Base-by-base conservation (phyloP, 169 alveolate species). In the Plasmodium coatneyi region DNA sequence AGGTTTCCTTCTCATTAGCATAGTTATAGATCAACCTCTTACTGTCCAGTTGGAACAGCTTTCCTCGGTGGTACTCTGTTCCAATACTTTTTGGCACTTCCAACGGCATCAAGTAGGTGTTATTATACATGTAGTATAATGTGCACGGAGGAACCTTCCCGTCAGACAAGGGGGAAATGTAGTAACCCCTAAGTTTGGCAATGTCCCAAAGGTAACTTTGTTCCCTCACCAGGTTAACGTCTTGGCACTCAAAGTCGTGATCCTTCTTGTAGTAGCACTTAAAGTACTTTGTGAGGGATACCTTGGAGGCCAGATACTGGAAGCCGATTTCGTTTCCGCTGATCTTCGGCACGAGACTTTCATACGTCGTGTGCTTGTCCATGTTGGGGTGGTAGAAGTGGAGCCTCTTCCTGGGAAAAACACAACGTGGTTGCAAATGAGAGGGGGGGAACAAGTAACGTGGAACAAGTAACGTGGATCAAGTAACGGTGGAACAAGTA, bases 271-370 rank as follows among this genome's bases (percentile, higher is more conserved):
- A 86, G 2, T 19, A 34, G 30, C 93, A 86, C 14, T 72, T 86
- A 22, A 86, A 9, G 7, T 86, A 86, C 41, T 34, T 86, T 1
- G 74, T 52, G 2, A 19, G 5, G 9, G 56, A 14, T 2, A 28
- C 22, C 5, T 6, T 28, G 14, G 78, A 28, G 32, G 84, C 52
- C 30, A 74, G 25, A 19, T 49, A 39, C 52, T 22, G 36, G 30
- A 86, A 86, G 34, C 93, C 93, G 22, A 86, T 86, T 86, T 86
- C 93, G 16, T 86, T 86, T 25, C 84, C 84, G 19, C 71, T 49
- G 16, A 86, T 43, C 43, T 74, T 86, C 28, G 86, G 93, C 9
- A 74, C 81, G 10, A 86, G n/a, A 6, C 25, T 43, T 5, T 9
- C 25, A 80, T 86, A 86, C 3, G 12, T 2, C 7, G 28, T 7